Evolutionary conservation across 192 early-diverging fungal genomes (phyloP).

Genomic region (Coemansia sp.): DNA sequence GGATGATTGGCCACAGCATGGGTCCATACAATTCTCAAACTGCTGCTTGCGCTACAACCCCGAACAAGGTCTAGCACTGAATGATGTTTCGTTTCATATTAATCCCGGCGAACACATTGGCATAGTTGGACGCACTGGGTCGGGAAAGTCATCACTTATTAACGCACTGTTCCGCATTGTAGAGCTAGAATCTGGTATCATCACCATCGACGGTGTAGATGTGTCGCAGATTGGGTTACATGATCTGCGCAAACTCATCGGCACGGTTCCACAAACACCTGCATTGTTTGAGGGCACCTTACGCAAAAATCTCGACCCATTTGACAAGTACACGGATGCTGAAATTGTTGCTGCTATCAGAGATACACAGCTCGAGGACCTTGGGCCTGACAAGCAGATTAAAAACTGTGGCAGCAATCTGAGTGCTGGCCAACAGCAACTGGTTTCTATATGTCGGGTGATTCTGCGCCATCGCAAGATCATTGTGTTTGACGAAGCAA

Average conservation of each 20-base stretch:
- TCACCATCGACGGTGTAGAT: slow-evolving; percentile 74
- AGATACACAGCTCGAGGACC: slow-evolving; percentile 59
- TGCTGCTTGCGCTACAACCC: slow-evolving; percentile 23
- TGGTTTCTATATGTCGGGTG: slow-evolving; percentile 78
- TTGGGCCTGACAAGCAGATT: slow-evolving; percentile 52
- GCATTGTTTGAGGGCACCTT: slow-evolving; percentile 52
- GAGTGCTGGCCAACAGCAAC: slow-evolving; percentile 62
- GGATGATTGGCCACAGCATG: slow-evolving; percentile 8
- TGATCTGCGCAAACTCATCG: slow-evolving; percentile 71
- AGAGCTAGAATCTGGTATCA: slow-evolving; percentile 65
- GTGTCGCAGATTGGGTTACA: slow-evolving; percentile 66
- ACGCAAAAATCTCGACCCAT: slow-evolving; percentile 85
- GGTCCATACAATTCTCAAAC: slow-evolving; percentile 15
- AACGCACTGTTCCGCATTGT: slow-evolving; percentile 77
- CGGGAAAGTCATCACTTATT: slow-evolving; percentile 80
- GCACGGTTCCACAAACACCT: slow-evolving; percentile 77
- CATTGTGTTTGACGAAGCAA: slow-evolving; percentile 72
- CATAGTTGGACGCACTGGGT: slow-evolving; percentile 60
- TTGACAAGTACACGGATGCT: slow-evolving; percentile 68
- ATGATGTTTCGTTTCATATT: slow-evolving; percentile 48
- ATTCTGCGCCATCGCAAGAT: slow-evolving; percentile 66
- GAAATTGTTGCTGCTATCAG: slow-evolving; percentile 67
- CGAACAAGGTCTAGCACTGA: slow-evolving; percentile 37
- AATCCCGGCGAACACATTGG: slow-evolving; percentile 48
- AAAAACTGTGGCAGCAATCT: slow-evolving; percentile 27